A percentile compares a stretch with the other conserved stretches of the same genome.
phyloP scores from a whole-genome alignment of 2,329 filamentous ascomycete species.

The Cladosporium cucumerinum region DNA sequence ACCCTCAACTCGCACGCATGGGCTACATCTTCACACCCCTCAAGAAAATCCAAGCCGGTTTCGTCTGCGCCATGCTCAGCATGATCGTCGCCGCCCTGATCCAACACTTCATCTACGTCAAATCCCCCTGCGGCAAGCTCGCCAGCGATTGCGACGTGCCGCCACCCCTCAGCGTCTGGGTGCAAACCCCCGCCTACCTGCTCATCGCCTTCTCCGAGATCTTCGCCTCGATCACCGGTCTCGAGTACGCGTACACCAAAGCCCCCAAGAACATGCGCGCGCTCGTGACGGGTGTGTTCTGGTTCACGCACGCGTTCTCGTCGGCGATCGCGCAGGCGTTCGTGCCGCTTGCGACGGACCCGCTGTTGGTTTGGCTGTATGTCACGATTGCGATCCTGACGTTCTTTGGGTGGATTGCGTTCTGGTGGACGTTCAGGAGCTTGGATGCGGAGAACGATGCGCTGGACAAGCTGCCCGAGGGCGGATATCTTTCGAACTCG shows the following conservation, averaged over 20 bases:
- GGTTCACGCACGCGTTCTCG: constrained; percentile 58
- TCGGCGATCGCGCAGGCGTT: constrained; percentile 61
- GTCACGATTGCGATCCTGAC: constrained; percentile 19
- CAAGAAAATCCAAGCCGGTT: constrained; percentile 51
- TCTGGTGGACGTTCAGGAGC: constrained; percentile 13
- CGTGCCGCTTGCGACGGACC: constrained; percentile 59
- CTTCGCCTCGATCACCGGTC: constrained; percentile 46
- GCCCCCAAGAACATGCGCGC: constrained; percentile 47
- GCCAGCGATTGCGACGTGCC: constrained; percentile 33
- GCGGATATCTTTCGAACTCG: constrained; percentile 9
- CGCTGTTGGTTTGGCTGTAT: constrained; percentile 62
- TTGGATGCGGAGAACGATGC: constrained; percentile 13
- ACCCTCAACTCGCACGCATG: constrained; percentile 40
- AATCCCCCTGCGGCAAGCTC: constrained; percentile 30
- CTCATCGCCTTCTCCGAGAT: constrained; percentile 47
- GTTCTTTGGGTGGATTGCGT: constrained; percentile 11
- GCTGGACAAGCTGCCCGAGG: constrained; percentile 13
- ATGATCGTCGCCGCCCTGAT: constrained; percentile 54
- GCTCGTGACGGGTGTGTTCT: constrained; percentile 54
- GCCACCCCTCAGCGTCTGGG: constrained; percentile 41
- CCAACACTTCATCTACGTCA: constrained; percentile 56
- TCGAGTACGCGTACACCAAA: constrained; percentile 48
- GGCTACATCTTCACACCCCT: constrained; percentile 46
- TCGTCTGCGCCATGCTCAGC: constrained; percentile 50
- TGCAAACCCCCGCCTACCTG: constrained; percentile 46